phyloP scores from a whole-genome alignment of 352 stramenopile species.

The Pythium angustatum region DNA sequence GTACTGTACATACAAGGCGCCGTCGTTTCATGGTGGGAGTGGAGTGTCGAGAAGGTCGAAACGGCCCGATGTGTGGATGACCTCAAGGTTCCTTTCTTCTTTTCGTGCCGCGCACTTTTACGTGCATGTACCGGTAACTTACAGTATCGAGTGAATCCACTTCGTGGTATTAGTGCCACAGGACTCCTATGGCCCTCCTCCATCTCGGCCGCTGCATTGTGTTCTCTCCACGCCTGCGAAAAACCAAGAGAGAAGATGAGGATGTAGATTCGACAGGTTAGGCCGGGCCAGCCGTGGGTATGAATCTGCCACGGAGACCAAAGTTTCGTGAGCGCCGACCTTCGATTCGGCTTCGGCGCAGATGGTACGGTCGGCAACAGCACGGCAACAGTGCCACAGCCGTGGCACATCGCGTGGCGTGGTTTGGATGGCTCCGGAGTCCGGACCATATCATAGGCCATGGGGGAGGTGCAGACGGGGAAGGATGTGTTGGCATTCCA shows the following conservation, averaged over 20 bases:
- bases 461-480: too few species aligned
- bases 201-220: too few species aligned
- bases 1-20: neutral
- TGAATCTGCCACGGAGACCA: neutral
- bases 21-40: neutral
- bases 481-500: too few species aligned
- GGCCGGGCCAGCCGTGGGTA: neutral
- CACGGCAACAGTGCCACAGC: neutral
- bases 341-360: too few species aligned
- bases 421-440: neutral
- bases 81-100: neutral
- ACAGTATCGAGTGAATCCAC: too few species aligned
- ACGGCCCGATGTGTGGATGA: neutral
- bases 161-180: too few species aligned
- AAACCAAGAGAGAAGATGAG: neutral
- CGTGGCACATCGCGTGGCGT: neutral
- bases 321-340: constrained; percentile 15
- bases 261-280: neutral
- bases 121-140: too few species aligned
- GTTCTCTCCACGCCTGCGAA: neutral
- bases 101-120: neutral
- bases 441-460: too few species aligned
- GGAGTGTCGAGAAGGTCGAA: constrained; percentile 2
- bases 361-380: too few species aligned
- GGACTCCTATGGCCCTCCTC: too few species aligned